Evolutionary conservation across 2,329 filamentous ascomycete genomes (phyloP).

Genomic region (Incumbomyces lentus): DNA sequence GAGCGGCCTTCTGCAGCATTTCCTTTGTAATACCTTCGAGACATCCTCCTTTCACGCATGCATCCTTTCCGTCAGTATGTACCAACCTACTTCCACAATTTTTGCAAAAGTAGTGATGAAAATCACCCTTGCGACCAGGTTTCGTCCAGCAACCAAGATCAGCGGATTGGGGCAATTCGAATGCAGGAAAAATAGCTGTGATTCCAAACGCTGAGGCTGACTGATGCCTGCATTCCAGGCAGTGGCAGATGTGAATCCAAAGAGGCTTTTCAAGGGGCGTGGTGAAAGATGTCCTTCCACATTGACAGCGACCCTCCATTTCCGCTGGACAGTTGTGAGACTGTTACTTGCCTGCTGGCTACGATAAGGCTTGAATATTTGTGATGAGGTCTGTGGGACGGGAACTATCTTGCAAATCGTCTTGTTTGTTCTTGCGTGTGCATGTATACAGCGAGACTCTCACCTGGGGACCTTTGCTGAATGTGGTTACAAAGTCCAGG

Average conservation of each 20-base stretch:
- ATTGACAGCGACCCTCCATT: slow-evolving; percentile 56
- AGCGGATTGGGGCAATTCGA: slow-evolving; percentile 40
- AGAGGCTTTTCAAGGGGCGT: slow-evolving; percentile 51
- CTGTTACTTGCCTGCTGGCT: too few species aligned
- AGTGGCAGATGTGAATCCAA: slow-evolving; percentile 61
- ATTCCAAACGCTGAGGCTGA: slow-evolving; percentile 57
- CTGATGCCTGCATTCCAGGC: slow-evolving; percentile 55
- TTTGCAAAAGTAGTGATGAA: slow-evolving; percentile 51
- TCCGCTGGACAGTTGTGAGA: too few species aligned
- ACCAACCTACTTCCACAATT: slow-evolving; percentile 56
- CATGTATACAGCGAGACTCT: too few species aligned
- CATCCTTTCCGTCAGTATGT: slow-evolving; percentile 48
- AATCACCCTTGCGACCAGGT: slow-evolving; percentile 27
- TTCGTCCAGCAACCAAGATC: slow-evolving; percentile 47
- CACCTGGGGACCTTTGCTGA: too few species aligned
- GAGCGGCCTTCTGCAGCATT: slow-evolving; percentile 48
- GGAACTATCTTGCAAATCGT: too few species aligned
- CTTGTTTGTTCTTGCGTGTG: too few species aligned
- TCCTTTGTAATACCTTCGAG: slow-evolving; percentile 54
- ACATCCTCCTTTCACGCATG: slow-evolving; percentile 53
- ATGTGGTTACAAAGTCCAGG: too few species aligned
- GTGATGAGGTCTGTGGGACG: too few species aligned
- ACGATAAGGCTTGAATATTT: too few species aligned
- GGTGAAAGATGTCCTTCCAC: slow-evolving; percentile 51
- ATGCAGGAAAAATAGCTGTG: slow-evolving; percentile 59